Evolutionary conservation across 352 stramenopile genomes (phyloP), one percentile per base, ranked within the genome.

Genomic region (Phytopythium aichiense): DNA sequence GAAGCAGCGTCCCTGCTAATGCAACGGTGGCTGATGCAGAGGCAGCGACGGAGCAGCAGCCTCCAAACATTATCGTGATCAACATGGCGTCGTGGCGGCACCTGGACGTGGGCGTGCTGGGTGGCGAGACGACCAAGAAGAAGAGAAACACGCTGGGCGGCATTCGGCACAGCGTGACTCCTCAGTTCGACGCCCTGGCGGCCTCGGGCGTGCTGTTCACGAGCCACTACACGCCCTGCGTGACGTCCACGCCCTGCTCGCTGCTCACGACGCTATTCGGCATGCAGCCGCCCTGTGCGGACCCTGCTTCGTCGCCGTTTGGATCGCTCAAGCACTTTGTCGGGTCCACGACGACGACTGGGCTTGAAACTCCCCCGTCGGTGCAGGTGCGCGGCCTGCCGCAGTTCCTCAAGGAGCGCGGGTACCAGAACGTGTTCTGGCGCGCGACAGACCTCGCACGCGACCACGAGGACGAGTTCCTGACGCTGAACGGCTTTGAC

Each of bases 381-480:
- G 52, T 49, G 4, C 20, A 56, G 13, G 50, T 56, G 4, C 79
- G 69, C 33, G 81, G 81, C 0, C 46, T 91, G 3, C 79, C 79
- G 13, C 79, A 91, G 35, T 89, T 87, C 57, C 54, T 91, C 28
- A 88, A 91, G 58, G 28, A 78, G n/a, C 71, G 73, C 7, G 79
- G 77, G 13, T 88, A 91, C 58, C 87, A 78, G 40, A 89, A 87
- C 57, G 66, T 89, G 56, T 89, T 89, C 62, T 91, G 77, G 77
- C 82, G 76, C 56, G 82, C 79, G 1, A 78, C 85, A 28, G 73
- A 88, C 37, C 59, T 87, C 22, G 75, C 72, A 33, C 87, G 77
- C 73, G 82, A 89, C 55, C 81, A 87, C 58, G 88, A 80, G 79
- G 74, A 89, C 56, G 79, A 84, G 52, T 89, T 91, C 18, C 53